A percentile compares a stretch with the other conserved stretches of the same genome.
Evolutionary conservation across 192 early-diverging fungal species (phyloP).

Genomic region (Powellomyces hirtus): DNA sequence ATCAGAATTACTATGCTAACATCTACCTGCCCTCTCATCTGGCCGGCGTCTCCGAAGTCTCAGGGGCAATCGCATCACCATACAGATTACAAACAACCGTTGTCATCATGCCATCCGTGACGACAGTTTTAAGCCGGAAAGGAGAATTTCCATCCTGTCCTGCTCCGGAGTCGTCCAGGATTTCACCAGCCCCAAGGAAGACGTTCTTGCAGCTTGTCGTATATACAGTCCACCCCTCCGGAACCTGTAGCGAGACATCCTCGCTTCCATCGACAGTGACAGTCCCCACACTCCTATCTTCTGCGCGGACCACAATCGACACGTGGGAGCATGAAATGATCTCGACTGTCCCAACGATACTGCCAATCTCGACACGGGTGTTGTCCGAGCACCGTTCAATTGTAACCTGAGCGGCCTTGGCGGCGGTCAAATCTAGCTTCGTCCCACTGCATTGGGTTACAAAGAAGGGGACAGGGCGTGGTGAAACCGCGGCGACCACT

Average conservation of each 20-base stretch:
- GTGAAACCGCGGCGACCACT: background rate
- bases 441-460: background rate
- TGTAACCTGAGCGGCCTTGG: conserved; percentile 5
- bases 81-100: background rate
- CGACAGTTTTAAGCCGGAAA: background rate
- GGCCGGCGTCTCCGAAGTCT: too few species aligned
- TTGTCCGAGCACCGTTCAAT: conserved; percentile 1
- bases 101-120: background rate
- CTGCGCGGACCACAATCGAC: background rate
- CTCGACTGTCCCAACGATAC: background rate
- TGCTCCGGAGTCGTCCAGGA: background rate
- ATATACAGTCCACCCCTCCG: background rate
- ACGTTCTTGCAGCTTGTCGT: background rate
- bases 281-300: background rate
- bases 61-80: background rate
- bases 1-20: too few species aligned
- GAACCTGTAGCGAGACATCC: background rate
- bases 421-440: background rate
- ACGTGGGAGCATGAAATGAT: background rate
- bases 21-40: too few species aligned
- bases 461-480: background rate
- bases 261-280: background rate
- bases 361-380: background rate
- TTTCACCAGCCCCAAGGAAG: background rate
- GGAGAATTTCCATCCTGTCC: background rate